Conservation (phyloP, 768 basidiomycete genomes). For the Leccinum boreale region DNA sequence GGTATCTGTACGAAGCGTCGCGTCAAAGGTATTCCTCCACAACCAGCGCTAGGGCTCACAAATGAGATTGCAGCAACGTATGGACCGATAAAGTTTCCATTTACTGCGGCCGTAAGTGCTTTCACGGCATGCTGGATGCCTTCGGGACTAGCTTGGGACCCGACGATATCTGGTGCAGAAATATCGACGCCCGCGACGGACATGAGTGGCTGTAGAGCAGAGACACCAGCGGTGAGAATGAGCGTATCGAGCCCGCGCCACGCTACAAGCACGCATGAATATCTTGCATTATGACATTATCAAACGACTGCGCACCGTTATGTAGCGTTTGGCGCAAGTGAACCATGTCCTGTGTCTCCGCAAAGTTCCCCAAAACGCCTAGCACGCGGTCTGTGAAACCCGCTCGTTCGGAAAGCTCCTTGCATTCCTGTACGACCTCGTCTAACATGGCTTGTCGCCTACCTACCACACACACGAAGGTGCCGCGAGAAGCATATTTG, state of each 20-base stretch:
- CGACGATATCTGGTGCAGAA: conserved; percentile 25
- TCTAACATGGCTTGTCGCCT: conserved; percentile 54
- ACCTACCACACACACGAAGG: conserved; percentile 71
- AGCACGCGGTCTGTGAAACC: conserved; percentile 38
- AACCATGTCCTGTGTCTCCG: conserved; percentile 64
- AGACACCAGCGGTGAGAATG: conserved; percentile 79
- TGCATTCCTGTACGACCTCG: conserved; percentile 61
- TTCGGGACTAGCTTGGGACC: conserved; percentile 42
- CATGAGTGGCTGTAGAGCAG: conserved; percentile 74
- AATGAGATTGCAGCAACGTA: conserved; percentile 68
- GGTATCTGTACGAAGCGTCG: conserved; percentile 56
- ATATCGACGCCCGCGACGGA: conserved; percentile 58
- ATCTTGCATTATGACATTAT: background rate
- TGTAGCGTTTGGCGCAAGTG: conserved; percentile 50
- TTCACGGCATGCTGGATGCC: conserved; percentile 60
- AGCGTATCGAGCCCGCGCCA: conserved; percentile 86
- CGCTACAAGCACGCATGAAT: conserved; percentile 38
- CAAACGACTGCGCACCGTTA: conserved; percentile 38
- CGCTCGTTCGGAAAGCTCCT: conserved; percentile 17
- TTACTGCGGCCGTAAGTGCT: conserved; percentile 52
- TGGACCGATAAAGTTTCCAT: conserved; percentile 69
- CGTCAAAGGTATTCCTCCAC: background rate
- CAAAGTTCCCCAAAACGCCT: conserved; percentile 59
- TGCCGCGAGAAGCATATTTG: conserved; percentile 72
- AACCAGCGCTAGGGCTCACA: conserved; percentile 40